Conservation (phyloP, 2,329 filamentous ascomycete species). For the Colletotrichum theobromicola region DNA sequence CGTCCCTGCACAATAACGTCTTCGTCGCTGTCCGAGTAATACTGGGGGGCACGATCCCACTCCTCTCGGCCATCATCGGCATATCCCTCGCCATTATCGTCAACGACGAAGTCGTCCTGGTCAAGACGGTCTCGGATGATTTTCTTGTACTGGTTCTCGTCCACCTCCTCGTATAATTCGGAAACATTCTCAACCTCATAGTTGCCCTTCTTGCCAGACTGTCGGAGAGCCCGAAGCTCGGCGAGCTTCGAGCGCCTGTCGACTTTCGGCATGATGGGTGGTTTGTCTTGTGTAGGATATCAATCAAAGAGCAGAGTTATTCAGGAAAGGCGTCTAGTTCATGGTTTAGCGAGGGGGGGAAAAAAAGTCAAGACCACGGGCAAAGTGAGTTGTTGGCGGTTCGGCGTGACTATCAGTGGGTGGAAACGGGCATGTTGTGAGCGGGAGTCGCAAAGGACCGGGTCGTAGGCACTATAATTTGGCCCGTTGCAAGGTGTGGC, state of each 20-base stretch:
- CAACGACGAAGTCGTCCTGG: conserved; percentile 96
- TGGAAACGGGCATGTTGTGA: not conserved
- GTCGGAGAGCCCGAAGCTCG: conserved; percentile 82
- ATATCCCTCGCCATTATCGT: conserved; percentile 97
- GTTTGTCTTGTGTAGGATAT: not conserved
- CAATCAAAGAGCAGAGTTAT: not conserved
- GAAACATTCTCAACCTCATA: conserved; percentile 88
- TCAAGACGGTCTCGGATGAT: conserved; percentile 88
- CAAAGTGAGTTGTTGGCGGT: not conserved
- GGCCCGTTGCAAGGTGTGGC: conserved; percentile 2
- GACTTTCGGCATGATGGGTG: conserved; percentile 45
- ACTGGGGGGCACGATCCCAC: conserved; percentile 75
- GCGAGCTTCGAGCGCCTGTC: conserved; percentile 64
- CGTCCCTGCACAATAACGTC: conserved; percentile 54
- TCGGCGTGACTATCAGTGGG: not conserved
- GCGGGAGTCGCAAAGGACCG: not conserved
- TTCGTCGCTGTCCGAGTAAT: conserved; percentile 77
- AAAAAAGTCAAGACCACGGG: not conserved
- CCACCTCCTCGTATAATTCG: conserved; percentile 92
- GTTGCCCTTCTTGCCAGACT: conserved; percentile 87
- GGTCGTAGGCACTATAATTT: conserved; percentile 14
- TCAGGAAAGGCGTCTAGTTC: not conserved
- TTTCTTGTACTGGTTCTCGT: conserved; percentile 97
- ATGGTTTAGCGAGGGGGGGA: not conserved
- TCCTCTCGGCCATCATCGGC: conserved; percentile 96